Evolutionary conservation across 192 early-diverging fungal species (phyloP), one percentile per base, ranked within the genome.

Genomic region (Kickxella alabastrina): DNA sequence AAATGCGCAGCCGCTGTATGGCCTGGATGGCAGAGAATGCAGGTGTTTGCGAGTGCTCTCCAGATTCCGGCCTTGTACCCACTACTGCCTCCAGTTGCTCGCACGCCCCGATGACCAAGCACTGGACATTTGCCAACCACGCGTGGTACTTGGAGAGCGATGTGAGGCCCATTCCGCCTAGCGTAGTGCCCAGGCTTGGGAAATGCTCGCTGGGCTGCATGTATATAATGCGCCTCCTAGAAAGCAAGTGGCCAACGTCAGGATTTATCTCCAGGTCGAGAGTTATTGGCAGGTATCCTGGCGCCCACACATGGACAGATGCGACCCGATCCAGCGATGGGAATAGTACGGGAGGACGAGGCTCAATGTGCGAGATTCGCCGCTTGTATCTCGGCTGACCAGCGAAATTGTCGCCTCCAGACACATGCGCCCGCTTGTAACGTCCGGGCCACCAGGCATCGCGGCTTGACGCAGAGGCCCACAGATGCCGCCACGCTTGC

Each of bases 401-500:
- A 75, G 3, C 6, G 42, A 43, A 17, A 56, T 47, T 5, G 36
- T 52, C n/a, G 57, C 66, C 40, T 57, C 53, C 4, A 24, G 26
- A 25, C 65, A 68, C 45, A 75, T 60, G 6, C 26, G 22, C n/a
- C 62, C 66, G 1, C 52, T 57, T 13, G 10, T 12, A 0, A 57
- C 66, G 21, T 59, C 9, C 66, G 72, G 47, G 69, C 61, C 4
- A 65, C 37, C 26, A 75, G 50, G 37, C 65, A 68, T 27, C 72
- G 72, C 43, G 60, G 53, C 45, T 64, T 49, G 6, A 75, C 61
- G 29, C 65, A 68, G 10, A 75, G 43, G 72, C 52, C 72, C 72
- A 75, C 29, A 75, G 43, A 34, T 68, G 72, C 27, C 72, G 55
- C 72, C 72, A 75, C 9, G 72, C 72, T 41, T 75, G 72, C 49